These are phyloP conservation scores for Hypsizygus marmoreus DNA, from an alignment of 768 basidiomycete genomes.

Conservation along the genomic window DNA sequence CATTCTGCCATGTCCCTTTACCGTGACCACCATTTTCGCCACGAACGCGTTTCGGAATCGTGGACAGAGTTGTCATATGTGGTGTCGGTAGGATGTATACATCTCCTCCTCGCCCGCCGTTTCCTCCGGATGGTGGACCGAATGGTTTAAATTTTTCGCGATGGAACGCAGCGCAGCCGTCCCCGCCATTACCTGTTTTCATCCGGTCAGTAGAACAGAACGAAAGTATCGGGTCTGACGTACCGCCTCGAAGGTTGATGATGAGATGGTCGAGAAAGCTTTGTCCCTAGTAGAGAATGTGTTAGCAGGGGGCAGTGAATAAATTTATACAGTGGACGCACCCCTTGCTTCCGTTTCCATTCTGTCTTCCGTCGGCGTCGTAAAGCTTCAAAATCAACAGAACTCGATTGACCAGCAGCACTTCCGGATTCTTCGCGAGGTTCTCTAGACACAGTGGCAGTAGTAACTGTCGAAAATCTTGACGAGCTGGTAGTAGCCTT, in stretches of 20 bases:
- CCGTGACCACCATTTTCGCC: conserved; percentile 73
- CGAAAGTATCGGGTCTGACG: conserved; percentile 13
- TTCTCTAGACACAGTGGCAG: background rate
- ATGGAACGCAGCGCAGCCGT: conserved; percentile 92
- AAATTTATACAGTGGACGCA: conserved; percentile 24
- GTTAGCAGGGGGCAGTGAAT: too few species aligned
- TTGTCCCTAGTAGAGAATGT: conserved; percentile 55
- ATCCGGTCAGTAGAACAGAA: conserved; percentile 2
- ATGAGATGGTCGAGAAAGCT: conserved; percentile 82
- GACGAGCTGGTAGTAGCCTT: conserved; percentile 4
- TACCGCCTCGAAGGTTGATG: conserved; percentile 78
- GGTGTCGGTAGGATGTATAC: conserved; percentile 83
- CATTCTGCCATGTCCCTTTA: conserved; percentile 86
- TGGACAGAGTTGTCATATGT: conserved; percentile 74
- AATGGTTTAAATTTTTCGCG: conserved; percentile 83
- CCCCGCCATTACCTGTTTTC: conserved; percentile 77
- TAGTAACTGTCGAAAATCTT: background rate
- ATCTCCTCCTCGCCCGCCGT: conserved; percentile 87
- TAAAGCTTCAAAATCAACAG: conserved; percentile 39
- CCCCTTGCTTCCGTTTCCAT: conserved; percentile 75
- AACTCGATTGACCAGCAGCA: conserved; percentile 5
- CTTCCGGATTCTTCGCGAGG: conserved; percentile 6
- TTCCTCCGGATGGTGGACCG: conserved; percentile 92
- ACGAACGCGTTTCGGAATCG: conserved; percentile 66
- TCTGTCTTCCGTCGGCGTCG: conserved; percentile 61